Base-by-base conservation (phyloP, 352 stramenopile species). In the Aphanomyces invadans region DNA sequence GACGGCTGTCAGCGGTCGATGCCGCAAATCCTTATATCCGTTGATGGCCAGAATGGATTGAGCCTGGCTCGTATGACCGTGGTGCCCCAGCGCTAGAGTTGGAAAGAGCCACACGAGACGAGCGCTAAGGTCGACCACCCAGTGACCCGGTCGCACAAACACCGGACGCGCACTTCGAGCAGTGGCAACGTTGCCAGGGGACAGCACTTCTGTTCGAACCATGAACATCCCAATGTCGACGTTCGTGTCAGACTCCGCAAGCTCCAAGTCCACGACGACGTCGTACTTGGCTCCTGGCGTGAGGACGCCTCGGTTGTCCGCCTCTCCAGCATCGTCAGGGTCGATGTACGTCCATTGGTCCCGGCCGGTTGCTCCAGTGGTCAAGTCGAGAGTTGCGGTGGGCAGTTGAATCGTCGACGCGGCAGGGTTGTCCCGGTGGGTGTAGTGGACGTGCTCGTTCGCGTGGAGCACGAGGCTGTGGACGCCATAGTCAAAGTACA, bases 211-310 rank as follows among this genome's bases (percentile, higher is more conserved):
- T 2, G 81, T 89, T 3, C 68, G 46, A 33, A 92, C 71, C 83
- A 92, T 92, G 51, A 92, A 92, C 70, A 90, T 79, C 31, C 84
- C 84, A 17, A 90, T 76, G 29, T 83, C 75, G n/a, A 69, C 74
- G 65, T 92, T 92, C 28, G 64, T 68, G 11, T 55, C 67, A 12
- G 80, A 86, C 62, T 89, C 79, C 17, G 81, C 80, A 69, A 90
- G 68, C 21, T 76, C 77, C 5, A 92, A 75, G 65, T 90, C 81
- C 33, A 92, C 70, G 29, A 87, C 82, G 26, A 92, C 73, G 67
- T 92, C 84, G 73, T 92, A 90, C 72, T 77, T 90, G 21, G 89
- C 73, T 1, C 81, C 78, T 17, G 81, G 78, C 21, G 86, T 76
- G 2, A 92, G 73, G 63, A 28, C 28, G 2, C 19, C n/a, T n/a